phyloP scores from a whole-genome alignment of 2,329 filamentous ascomycete genomes.

The Passalora sequoiae region DNA sequence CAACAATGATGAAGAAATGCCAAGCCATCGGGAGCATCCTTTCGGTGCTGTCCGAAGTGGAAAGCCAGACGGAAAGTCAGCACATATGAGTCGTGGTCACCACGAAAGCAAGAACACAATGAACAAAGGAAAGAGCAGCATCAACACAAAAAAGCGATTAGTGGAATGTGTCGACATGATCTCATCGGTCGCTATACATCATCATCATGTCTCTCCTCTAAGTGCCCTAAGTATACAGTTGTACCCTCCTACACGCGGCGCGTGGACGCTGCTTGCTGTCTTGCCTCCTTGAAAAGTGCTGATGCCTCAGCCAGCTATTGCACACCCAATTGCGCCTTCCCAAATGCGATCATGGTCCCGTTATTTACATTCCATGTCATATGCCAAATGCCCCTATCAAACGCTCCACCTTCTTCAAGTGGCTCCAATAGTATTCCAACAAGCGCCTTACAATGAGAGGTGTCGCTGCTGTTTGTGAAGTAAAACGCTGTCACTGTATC shows the following conservation, averaged over 20 bases:
- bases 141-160: too few relatives aligned
- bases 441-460: neutral
- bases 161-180: too few relatives aligned
- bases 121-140: too few relatives aligned
- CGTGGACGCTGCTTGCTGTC: neutral
- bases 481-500: neutral
- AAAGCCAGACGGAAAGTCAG: too few relatives aligned
- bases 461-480: neutral
- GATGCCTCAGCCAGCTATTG: neutral
- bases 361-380: conserved; percentile 3
- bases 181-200: neutral
- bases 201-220: too few relatives aligned
- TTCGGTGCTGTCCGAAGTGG: too few relatives aligned
- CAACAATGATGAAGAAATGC: too few relatives aligned
- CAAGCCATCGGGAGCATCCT: too few relatives aligned
- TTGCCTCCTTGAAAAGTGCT: neutral
- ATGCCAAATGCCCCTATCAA: too few relatives aligned
- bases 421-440: neutral
- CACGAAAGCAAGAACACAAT: too few relatives aligned
- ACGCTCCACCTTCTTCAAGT: neutral
- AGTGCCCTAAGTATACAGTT: neutral
- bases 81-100: too few relatives aligned
- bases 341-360: conserved; percentile 1
- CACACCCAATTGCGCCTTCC: conserved; percentile 2
- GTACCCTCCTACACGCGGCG: neutral